Percentiles rank a stretch among this genome's conserved stretches.
Evolutionary conservation across 352 stramenopile genomes (phyloP).

Genomic region (Phytopythium oedochilum): DNA sequence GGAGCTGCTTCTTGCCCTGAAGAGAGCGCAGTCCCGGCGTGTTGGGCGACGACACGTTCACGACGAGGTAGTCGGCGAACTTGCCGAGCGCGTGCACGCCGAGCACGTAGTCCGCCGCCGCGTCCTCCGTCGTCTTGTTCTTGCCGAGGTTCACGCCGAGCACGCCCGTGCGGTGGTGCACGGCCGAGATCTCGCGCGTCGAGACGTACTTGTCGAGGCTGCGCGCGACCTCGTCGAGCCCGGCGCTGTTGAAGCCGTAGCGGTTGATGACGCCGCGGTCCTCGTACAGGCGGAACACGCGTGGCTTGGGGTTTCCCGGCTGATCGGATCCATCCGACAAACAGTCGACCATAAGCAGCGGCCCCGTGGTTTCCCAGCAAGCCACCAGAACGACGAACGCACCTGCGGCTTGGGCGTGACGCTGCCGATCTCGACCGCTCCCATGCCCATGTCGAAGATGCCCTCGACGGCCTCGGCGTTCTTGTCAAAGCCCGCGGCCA

Average conservation of each 20-base stretch:
- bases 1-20: conserved; percentile 79
- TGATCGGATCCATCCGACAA: conserved; percentile 3
- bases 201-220: conserved; percentile 59
- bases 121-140: conserved; percentile 92
- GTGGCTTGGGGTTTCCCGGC: conserved; percentile 93
- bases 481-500: conserved; percentile 98
- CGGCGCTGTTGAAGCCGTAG: conserved; percentile 98
- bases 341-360: background rate
- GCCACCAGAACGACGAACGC: too few species aligned
- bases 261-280: conserved; percentile 97
- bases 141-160: conserved; percentile 98
- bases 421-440: conserved; percentile 93
- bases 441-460: conserved; percentile 94
- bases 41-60: conserved; percentile 98
- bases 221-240: conserved; percentile 73
- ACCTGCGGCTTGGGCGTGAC: conserved; percentile 93
- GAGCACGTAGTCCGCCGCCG: conserved; percentile 85
- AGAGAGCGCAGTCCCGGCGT: conserved; percentile 86
- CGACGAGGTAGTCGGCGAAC: conserved; percentile 97
- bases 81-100: conserved; percentile 90
- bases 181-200: conserved; percentile 12
- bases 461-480: conserved; percentile 91
- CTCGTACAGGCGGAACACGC: conserved; percentile 95
- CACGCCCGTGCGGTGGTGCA: conserved; percentile 63
- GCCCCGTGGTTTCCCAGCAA: too few species aligned